These are phyloP conservation scores for Platanthera guangdongensis DNA, from an alignment of 106 monocot genomes.

Conservation along the genomic window DNA sequence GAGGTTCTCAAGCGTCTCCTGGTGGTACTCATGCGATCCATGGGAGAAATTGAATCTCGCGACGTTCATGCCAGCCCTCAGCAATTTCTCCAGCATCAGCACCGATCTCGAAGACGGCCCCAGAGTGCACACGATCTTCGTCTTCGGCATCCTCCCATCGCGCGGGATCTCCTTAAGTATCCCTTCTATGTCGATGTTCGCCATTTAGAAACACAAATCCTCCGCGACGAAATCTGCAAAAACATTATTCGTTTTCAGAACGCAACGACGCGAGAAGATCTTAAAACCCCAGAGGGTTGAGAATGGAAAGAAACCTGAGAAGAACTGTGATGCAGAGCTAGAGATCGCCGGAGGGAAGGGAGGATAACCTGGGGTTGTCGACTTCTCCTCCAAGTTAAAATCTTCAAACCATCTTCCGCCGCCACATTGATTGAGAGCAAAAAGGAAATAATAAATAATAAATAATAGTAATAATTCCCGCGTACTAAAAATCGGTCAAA, in stretches of 20 bases:
- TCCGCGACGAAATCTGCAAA: neutral
- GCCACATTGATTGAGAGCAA: too few relatives aligned
- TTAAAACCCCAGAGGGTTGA: too few relatives aligned
- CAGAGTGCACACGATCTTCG: conserved; percentile 69
- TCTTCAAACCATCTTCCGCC: neutral
- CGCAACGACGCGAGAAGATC: neutral
- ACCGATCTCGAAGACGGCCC: conserved; percentile 67
- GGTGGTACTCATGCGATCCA: conserved; percentile 60
- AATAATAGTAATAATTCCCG: too few relatives aligned
- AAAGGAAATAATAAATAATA: too few relatives aligned
- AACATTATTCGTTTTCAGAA: neutral
- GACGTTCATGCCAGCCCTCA: conserved; percentile 65
- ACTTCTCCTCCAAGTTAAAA: neutral
- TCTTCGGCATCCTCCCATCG: conserved; percentile 45
- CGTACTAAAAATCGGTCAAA: too few relatives aligned
- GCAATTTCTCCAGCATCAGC: conserved; percentile 64
- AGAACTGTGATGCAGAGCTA: too few relatives aligned
- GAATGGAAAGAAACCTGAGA: neutral
- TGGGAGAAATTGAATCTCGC: conserved; percentile 74
- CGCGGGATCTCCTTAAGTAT: conserved; percentile 43
- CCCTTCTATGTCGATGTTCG: conserved; percentile 52
- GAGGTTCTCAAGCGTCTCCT: conserved; percentile 68
- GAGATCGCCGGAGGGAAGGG: neutral
- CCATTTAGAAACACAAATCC: conserved; percentile 17
- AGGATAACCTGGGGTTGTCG: neutral